Evolutionary conservation across 1,284 basidiomycete species (phyloP), one percentile per base, ranked within the genome.

Genomic region (Tremellales sp.): DNA sequence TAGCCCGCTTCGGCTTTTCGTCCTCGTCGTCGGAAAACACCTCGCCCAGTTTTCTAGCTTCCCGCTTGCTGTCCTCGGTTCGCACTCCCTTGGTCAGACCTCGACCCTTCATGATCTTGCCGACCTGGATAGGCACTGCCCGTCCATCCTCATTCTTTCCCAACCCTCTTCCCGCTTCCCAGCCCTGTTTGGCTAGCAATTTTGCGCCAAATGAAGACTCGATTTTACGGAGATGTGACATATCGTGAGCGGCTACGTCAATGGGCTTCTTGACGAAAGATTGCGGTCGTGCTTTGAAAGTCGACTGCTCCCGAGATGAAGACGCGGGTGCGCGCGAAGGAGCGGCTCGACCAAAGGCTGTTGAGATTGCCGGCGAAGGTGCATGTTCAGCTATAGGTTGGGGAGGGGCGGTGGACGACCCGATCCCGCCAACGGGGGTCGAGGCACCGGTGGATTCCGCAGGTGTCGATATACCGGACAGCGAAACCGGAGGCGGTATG

Each of bases 161-260:
- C 14, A 97, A 77, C 65, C 93, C 93, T 18, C 81, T 80, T 6
- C 93, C 79, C 0, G 84, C 75, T 63, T 84, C 77, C 92, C 93
- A 97, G 12, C 93, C 92, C 83, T 92, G 90, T 74, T 91, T 94
- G 33, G 82, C 80, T n/a, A 97, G 80, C 79, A 97, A 81, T 45
- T 83, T 82, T 9, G 90, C 85, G 59, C 90, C 93, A 54, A 90
- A 85, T 0, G 84, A 78, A 19, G 81, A 79, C 25, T 81, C 76
- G 9, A 95, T 77, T 58, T 86, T 87, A 58, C 74, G 78, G 68
- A 97, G 91, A 61, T 95, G 91, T 13, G 77, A 75, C 45, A 78
- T 76, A 58, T 97, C 92, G 14, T 77, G 59, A 2, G 79, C 72
- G 6, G 79, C 80, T 19, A 95, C 78, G 7, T 64, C 60, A 26